These are phyloP conservation scores for Mucor piriformis DNA, from an alignment of 371 early-diverging fungal species.

Conservation along the genomic window DNA sequence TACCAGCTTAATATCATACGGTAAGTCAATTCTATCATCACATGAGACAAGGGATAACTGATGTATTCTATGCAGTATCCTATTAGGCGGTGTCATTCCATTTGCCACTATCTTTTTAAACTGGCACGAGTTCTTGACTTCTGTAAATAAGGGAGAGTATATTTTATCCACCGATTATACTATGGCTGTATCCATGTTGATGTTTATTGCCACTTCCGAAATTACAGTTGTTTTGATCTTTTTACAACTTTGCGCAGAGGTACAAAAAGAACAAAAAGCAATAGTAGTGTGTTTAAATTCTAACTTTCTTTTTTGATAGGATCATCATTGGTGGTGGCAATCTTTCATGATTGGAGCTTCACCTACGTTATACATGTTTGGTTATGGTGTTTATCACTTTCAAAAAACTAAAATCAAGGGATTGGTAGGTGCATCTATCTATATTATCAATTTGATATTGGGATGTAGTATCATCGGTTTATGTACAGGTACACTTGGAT, in stretches of 20 bases:
- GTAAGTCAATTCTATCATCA: slow-evolving; percentile 15
- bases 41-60: neutral
- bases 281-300: neutral
- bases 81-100: slow-evolving; percentile 43
- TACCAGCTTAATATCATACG: slow-evolving; percentile 38
- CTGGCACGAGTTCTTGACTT: slow-evolving; percentile 39
- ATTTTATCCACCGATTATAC: slow-evolving; percentile 25
- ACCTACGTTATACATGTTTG: slow-evolving; percentile 37
- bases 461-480: slow-evolving; percentile 38
- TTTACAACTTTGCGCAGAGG: slow-evolving; percentile 50
- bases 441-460: slow-evolving; percentile 32
- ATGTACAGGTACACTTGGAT: slow-evolving; percentile 46
- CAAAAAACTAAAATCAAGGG: slow-evolving; percentile 28
- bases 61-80: slow-evolving; percentile 16
- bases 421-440: slow-evolving; percentile 33
- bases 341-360: slow-evolving; percentile 41
- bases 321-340: slow-evolving; percentile 59
- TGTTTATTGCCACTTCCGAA: slow-evolving; percentile 26
- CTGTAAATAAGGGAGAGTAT: slow-evolving; percentile 37
- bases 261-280: neutral
- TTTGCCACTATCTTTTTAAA: slow-evolving; percentile 48
- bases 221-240: slow-evolving; percentile 41
- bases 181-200: slow-evolving; percentile 14
- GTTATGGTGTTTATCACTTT: slow-evolving; percentile 41
- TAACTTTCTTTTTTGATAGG: slow-evolving; percentile 12